Evolutionary conservation across 2,329 filamentous ascomycete genomes (phyloP).

Genomic region (Podosphaera xanthii): DNA sequence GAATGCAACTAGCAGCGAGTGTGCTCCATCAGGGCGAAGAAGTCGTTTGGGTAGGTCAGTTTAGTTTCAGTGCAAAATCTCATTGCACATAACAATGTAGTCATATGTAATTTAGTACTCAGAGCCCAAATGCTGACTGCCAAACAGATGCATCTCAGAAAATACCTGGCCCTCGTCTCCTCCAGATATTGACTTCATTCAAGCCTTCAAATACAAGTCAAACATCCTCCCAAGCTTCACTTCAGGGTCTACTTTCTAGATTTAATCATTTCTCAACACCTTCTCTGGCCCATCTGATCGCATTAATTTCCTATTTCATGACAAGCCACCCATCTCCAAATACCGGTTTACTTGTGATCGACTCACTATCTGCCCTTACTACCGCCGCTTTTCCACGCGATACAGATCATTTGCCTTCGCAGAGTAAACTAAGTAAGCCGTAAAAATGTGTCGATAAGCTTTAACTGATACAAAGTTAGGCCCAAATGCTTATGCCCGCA

Average conservation of each 20-base stretch:
- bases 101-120: not conserved
- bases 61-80: not conserved
- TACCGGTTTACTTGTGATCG: slow-evolving; percentile 51
- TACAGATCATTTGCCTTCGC: slow-evolving; percentile 16
- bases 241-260: slow-evolving; percentile 20
- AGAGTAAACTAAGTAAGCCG: no score
- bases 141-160: slow-evolving; percentile 15
- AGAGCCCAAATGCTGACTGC: not conserved
- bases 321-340: slow-evolving; percentile 34
- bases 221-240: slow-evolving; percentile 2
- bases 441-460: not conserved
- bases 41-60: slow-evolving; percentile 63
- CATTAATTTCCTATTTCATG: slow-evolving; percentile 47
- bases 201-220: slow-evolving; percentile 2
- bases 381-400: slow-evolving; percentile 52
- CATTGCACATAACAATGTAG: not conserved
- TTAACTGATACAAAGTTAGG: slow-evolving; percentile 1
- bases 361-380: slow-evolving; percentile 54
- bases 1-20: slow-evolving; percentile 45
- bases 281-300: slow-evolving; percentile 42
- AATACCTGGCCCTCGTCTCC: slow-evolving; percentile 25
- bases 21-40: slow-evolving; percentile 34
- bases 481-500: slow-evolving; percentile 17
- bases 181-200: slow-evolving; percentile 20
- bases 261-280: slow-evolving; percentile 41